Conservation (phyloP, 2,329 filamentous ascomycete genomes). For the Arachnopeziza araneosa region DNA sequence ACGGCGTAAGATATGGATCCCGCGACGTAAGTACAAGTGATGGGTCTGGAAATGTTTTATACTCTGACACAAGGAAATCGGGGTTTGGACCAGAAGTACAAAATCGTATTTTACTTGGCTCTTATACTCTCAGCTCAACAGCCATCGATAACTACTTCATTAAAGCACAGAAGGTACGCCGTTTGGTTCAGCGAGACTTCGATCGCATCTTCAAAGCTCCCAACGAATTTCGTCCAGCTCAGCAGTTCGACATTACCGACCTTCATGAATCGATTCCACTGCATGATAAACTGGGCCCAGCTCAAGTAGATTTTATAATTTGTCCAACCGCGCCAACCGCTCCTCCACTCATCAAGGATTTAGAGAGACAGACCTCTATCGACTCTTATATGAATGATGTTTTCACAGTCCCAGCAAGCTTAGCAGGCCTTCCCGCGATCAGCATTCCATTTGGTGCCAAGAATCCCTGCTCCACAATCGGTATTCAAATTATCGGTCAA, state of each 20-base stretch:
- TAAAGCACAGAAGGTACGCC: constrained; percentile 81
- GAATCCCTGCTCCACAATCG: background rate
- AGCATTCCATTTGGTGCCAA: constrained; percentile 59
- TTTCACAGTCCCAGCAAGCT: constrained; percentile 88
- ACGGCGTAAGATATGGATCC: constrained; percentile 84
- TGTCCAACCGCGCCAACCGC: constrained; percentile 80
- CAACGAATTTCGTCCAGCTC: constrained; percentile 59
- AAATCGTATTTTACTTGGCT: constrained; percentile 79
- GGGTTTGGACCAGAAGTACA: constrained; percentile 83
- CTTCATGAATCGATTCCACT: constrained; percentile 47
- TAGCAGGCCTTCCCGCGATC: constrained; percentile 84
- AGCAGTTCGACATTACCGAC: constrained; percentile 54
- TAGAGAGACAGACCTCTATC: constrained; percentile 52
- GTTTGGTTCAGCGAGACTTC: constrained; percentile 82
- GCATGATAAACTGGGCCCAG: constrained; percentile 50
- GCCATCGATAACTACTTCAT: constrained; percentile 97
- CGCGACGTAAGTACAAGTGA: constrained; percentile 35
- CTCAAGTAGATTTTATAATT: constrained; percentile 77
- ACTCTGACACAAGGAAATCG: constrained; percentile 65
- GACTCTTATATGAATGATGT: constrained; percentile 89
- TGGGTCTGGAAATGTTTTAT: constrained; percentile 60
- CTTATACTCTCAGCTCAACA: constrained; percentile 82
- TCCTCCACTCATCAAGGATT: constrained; percentile 58
- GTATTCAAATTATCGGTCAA: constrained; percentile 6
- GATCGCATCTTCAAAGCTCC: constrained; percentile 65